These are phyloP conservation scores for Metschnikowia chrysomelidarum DNA, from an alignment of 805 yeast genomes.

Conservation along the genomic window DNA sequence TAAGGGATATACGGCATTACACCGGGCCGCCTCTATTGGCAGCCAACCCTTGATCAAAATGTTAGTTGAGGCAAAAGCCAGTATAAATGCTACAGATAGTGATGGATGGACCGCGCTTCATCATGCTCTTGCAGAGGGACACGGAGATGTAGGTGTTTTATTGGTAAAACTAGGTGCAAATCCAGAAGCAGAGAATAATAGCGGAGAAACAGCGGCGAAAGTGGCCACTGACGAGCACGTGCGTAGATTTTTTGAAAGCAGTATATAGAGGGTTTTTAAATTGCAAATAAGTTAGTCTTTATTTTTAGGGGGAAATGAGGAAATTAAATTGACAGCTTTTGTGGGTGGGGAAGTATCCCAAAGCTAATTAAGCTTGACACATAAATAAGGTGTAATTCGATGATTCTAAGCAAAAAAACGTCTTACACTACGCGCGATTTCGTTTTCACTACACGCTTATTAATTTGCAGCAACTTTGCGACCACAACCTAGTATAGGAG, in stretches of 20 bases:
- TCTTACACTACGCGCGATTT: no score
- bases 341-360: no score
- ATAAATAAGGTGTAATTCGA: no score
- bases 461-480: no score
- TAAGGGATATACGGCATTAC: constrained; percentile 64
- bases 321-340: no score
- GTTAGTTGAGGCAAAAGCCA: constrained; percentile 53
- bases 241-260: constrained; percentile 14
- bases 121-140: constrained; percentile 89
- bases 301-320: no score
- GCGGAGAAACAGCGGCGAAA: constrained; percentile 46
- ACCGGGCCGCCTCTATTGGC: constrained; percentile 83
- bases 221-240: constrained; percentile 38
- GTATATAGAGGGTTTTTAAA: neutral
- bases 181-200: constrained; percentile 40
- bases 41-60: constrained; percentile 53
- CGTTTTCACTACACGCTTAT: no score
- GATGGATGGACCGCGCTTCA: constrained; percentile 86
- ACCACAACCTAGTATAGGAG: no score
- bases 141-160: constrained; percentile 67
- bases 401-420: no score
- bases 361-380: no score
- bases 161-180: constrained; percentile 73
- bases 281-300: no score
- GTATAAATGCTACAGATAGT: constrained; percentile 64